Base-by-base conservation (phyloP, 192 early-diverging fungal genomes). In the Backusella sp. region DNA sequence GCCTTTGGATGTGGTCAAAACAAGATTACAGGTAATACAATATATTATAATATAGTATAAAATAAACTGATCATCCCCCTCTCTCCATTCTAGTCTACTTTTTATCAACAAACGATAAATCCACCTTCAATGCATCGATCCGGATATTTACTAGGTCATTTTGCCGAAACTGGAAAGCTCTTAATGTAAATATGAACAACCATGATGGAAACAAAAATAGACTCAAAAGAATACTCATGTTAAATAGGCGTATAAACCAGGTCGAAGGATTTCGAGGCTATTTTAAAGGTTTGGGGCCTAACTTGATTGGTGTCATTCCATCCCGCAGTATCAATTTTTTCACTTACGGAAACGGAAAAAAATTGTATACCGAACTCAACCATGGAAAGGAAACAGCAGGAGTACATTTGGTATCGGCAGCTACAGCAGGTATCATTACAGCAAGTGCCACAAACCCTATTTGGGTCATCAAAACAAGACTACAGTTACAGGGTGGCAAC, bases 381-480 rank as follows among this genome's bases (percentile, higher is more conserved):
- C 70, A 88, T 66, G 93, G 94, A 32, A 77, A 84, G 34, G 98
- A 99, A 77, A 93, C 91, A 2, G 69, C 96, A 14, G 19, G 85
- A 49, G 91, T 99, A 2, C 95, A 98, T 66, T 85, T 97, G 42
- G 30, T 75, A 2, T 82, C 92, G 8, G 92, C 97, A 23, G 78
- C 76, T 5, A 81, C 79, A 39, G 79, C 79, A 12, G 77, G 90
- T 12, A 81, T 92, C 21, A 85, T 92, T 6, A 94, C 91, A 4
- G 92, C 95, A 0, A 88, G 90, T 2, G 83, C 84, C 12, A 97
- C 96, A 2, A 97, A 95, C 73, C 97, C 97, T 0, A 98, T 99
- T 12, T 99, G 97, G 97, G 87, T 99, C 59, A 90, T 98, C 62
- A 99, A 98, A 78, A 99, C 96, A 0, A 82, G 97, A 66, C 94